A percentile compares a stretch with the other conserved stretches of the same genome.
phyloP scores from a whole-genome alignment of 306 rosid genomes.

The Cucumis hystrix region DNA sequence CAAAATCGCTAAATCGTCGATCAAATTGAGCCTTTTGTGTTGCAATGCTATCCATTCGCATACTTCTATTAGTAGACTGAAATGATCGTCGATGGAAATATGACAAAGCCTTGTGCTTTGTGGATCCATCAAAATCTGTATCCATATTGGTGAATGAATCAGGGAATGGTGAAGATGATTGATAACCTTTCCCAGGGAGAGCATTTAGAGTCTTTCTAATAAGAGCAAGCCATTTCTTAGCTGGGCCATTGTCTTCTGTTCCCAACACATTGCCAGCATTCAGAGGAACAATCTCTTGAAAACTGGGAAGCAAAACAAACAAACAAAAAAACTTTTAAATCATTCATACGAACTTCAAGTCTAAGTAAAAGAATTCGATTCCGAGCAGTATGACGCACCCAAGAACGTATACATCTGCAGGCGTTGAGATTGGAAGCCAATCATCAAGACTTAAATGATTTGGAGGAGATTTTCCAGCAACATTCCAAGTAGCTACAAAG shows the following conservation, averaged over 20 bases:
- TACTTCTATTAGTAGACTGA: constrained; percentile 78
- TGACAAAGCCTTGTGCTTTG: constrained; percentile 57
- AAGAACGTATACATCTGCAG: constrained; percentile 90
- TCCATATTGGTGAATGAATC: constrained; percentile 67
- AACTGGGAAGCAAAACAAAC: constrained; percentile 30
- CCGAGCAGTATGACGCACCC: constrained; percentile 34
- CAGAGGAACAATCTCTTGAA: constrained; percentile 94
- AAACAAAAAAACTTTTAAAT: not conserved
- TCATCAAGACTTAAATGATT: constrained; percentile 68
- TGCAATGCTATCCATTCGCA: constrained; percentile 79
- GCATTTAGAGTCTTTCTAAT: constrained; percentile 69
- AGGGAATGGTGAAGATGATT: constrained; percentile 59
- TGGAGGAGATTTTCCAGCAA: constrained; percentile 93
- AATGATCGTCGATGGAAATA: constrained; percentile 79
- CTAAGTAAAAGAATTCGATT: not conserved
- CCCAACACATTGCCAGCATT: constrained; percentile 98
- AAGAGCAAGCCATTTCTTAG: constrained; percentile 86
- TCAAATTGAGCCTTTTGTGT: constrained; percentile 49
- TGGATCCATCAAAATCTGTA: constrained; percentile 74
- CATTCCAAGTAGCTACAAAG: constrained; percentile 93
- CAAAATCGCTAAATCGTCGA: constrained; percentile 72
- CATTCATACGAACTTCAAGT: not conserved
- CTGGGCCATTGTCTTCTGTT: constrained; percentile 90
- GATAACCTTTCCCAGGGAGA: constrained; percentile 69
- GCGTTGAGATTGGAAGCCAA: constrained; percentile 90